Base-by-base conservation (phyloP, 1,284 basidiomycete genomes). In the Malassezia sympodialis region DNA sequence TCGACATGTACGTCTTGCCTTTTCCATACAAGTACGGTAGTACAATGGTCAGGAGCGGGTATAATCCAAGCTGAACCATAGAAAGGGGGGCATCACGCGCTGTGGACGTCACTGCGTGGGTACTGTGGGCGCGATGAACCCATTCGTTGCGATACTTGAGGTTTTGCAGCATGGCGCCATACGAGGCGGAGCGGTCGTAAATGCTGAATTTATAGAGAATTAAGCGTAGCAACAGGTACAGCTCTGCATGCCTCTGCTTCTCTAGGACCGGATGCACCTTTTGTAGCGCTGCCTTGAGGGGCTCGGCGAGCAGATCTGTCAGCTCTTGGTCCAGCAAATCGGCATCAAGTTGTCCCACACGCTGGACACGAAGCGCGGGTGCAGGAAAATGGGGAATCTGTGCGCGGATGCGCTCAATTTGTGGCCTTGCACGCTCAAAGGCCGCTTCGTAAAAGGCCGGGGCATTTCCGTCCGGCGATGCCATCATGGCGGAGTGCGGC, bases 331-430 rank as follows among this genome's bases (percentile, higher is more conserved):
- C 94, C 42, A 98, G 81, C 27, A 93, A 79, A 66, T 90, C 86
- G 0, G 93, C 84, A 76, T 99, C 94, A 44, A 96, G 82, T 76
- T 96, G 89, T 24, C 86, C 86, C 37, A 96, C 90, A 49, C 91
- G 59, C 44, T 72, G 69, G 34, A 73, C 67, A 30, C 66, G 66
- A 39, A 72, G 62, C n/a, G 61, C 56, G 4, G 71, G 67, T 14
- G 68, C 65, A 11, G 68, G 61, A 46, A 72, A 70, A n/a, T 55
- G 44, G 17, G 69, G 66, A 0, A 73, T 55, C 6, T 60, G 62
- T 5, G 57, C 56, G 21, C 69, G 65, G 26, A 73, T 66, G 0
- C 50, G 49, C 1, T 55, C 56, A 34, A 72, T 64, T 8, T 59
- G 50, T 1, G 65, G 49, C 14, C 54, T 35, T 1, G 70, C 66